Evolutionary conservation across 2,329 filamentous ascomycete species (phyloP).

Genomic region (Pseudocercospora cruenta): DNA sequence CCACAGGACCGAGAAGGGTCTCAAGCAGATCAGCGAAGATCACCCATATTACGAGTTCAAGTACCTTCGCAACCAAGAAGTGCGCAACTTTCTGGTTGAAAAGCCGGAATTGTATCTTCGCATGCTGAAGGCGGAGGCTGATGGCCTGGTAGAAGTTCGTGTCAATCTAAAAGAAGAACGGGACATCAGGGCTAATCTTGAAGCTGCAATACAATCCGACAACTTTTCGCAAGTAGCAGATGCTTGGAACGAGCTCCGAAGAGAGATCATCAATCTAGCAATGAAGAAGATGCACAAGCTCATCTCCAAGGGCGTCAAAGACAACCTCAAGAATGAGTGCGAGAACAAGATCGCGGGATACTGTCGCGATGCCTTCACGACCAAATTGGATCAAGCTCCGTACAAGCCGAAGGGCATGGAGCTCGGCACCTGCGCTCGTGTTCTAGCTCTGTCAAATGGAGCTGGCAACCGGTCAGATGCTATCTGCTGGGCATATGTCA

Average conservation of each 20-base stretch:
- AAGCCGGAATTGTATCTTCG: constrained; percentile 89
- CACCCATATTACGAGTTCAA: constrained; percentile 98
- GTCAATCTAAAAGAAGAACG: constrained; percentile 76
- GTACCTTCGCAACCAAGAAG: constrained; percentile 85
- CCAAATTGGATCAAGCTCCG: constrained; percentile 90
- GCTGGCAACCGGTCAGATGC: constrained; percentile 78
- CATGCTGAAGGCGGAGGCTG: constrained; percentile 96
- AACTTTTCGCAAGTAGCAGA: constrained; percentile 94
- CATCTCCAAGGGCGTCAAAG: constrained; percentile 90
- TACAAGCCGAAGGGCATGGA: constrained; percentile 94
- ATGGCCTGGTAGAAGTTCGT: constrained; percentile 85
- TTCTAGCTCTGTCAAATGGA: constrained; percentile 85
- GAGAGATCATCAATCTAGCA: constrained; percentile 80
- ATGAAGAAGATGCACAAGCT: constrained; percentile 79
- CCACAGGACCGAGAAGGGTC: constrained; percentile 87
- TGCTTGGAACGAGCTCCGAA: constrained; percentile 88
- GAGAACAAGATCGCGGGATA: constrained; percentile 88
- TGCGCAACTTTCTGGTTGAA: constrained; percentile 68
- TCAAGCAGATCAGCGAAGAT: constrained; percentile 90
- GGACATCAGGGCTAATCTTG: constrained; percentile 75
- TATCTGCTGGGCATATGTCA: constrained; percentile 87
- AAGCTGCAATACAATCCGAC: constrained; percentile 86
- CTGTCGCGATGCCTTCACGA: constrained; percentile 85
- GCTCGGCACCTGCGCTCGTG: constrained; percentile 82
- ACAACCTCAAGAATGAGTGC: constrained; percentile 89